Evolutionary conservation across 331 rosid species (phyloP), one percentile per base, ranked within the genome.

Genomic region (Quercus tomentella): DNA sequence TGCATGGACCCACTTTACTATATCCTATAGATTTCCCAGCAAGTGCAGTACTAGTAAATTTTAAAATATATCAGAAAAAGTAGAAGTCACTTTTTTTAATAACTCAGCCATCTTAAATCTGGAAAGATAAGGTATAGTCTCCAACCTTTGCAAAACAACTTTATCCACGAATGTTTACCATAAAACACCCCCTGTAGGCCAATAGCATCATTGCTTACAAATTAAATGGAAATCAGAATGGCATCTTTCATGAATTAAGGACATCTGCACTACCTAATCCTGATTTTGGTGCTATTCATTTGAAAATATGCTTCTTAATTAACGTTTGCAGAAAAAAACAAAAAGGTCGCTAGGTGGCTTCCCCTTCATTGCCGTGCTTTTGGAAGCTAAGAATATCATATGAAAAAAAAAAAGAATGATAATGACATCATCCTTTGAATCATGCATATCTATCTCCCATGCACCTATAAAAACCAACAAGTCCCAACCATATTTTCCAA

Each of bases 181-280:
- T 8, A 7, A 41, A 41, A 41, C 45, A 41, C 45, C 45, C 45
- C 12, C 5, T 49, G 17, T 1, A 49, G 54, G 18, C 17, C 18
- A 14, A 49, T 49, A 11, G 54, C 54, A 49, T 49, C 54, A 49
- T 49, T 49, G 54, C 54, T 49, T 49, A 49, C 54, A 49, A 12
- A 49, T 12, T 49, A 49, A 49, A 49, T 49, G 70, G 82, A 80
- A 78, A 80, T 89, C 86, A 71, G 80, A 49, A 55, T 68, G 84
- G 70, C 67, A 30, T 55, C 80, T 84, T 75, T 85, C 54, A 41
- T 74, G 70, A 69, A 74, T 78, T 66, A 54, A 82, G 72, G 86
- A 79, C 89, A 82, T 80, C 25, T 80, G 58, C 78, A 80, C 80
- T 84, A 92, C 92, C 94, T 88, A 90, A 88, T 82, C 88, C 83